A percentile compares a stretch with the other conserved stretches of the same genome.
These are phyloP conservation scores for Cytauxzoon felis DNA, from an alignment of 169 alveolate genomes.

Conservation along the genomic window DNA sequence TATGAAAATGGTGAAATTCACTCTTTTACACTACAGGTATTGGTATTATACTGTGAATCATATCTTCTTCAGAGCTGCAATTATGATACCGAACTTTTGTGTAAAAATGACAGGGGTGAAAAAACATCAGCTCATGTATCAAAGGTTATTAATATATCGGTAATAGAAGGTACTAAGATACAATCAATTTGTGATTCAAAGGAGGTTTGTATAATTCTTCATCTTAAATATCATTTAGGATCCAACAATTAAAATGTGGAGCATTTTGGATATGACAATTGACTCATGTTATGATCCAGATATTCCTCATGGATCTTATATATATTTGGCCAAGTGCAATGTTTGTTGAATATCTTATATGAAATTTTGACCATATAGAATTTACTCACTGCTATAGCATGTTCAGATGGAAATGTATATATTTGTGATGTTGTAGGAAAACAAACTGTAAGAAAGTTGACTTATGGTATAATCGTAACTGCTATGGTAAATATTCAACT, in stretches of 20 bases:
- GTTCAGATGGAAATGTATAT: constrained; percentile 45
- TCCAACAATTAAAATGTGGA: constrained; percentile 41
- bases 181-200: constrained; percentile 36
- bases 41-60: background rate
- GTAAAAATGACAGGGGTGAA: background rate
- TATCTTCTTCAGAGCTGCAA: constrained; percentile 36
- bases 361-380: too few species aligned
- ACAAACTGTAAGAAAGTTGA: constrained; percentile 24
- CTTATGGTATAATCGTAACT: constrained; percentile 11
- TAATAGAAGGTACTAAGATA: constrained; percentile 29
- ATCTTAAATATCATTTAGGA: constrained; percentile 1
- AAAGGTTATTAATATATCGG: constrained; percentile 18
- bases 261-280: constrained; percentile 7
- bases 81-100: constrained; percentile 36
- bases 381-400: constrained; percentile 49
- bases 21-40: constrained; percentile 85
- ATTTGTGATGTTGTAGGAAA: constrained; percentile 48
- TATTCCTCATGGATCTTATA: constrained; percentile 24
- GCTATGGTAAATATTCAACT: constrained; percentile 18
- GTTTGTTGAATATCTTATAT: too few species aligned
- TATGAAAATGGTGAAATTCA: constrained; percentile 84
- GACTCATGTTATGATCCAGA: constrained; percentile 46
- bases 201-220: background rate
- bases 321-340: constrained; percentile 27
- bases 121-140: constrained; percentile 43